phyloP scores from a whole-genome alignment of 139 green algal species.

The Dunaliella primolecta region DNA sequence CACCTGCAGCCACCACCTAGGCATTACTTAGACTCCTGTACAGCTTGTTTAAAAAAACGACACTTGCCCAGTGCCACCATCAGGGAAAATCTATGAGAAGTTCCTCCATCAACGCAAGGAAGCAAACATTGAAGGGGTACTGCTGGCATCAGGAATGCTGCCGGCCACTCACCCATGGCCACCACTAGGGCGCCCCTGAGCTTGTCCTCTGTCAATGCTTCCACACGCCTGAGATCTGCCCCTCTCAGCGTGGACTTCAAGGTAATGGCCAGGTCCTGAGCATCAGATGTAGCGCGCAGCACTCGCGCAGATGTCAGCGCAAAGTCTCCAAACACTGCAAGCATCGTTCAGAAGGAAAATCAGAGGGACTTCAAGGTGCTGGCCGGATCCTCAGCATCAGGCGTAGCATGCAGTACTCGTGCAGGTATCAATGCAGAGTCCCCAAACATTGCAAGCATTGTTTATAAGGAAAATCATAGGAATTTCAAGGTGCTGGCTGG shows the following conservation, averaged over 20 bases:
- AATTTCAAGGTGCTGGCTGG: no score
- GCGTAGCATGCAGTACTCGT: neutral
- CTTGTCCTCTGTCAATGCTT: neutral
- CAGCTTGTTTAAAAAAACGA: no score
- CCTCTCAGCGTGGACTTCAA: neutral
- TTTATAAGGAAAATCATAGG: no score
- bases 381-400: neutral
- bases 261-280: neutral
- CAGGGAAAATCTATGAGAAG: no score
- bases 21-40: no score
- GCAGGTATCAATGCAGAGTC: neutral
- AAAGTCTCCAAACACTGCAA: neutral
- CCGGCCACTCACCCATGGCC: neutral
- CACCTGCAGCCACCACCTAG: no score
- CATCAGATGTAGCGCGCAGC: neutral
- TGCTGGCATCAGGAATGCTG: no score
- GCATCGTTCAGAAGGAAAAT: no score
- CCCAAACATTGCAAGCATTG: neutral
- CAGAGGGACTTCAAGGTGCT: neutral
- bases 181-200: neutral
- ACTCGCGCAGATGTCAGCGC: neutral
- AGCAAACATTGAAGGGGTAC: no score
- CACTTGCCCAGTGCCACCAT: no score
- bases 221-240: neutral
- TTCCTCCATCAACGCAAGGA: no score